Percentiles rank a stretch among this genome's conserved stretches.
Evolutionary conservation across 768 basidiomycete genomes (phyloP).

Genomic region (Kwoniella europaea): DNA sequence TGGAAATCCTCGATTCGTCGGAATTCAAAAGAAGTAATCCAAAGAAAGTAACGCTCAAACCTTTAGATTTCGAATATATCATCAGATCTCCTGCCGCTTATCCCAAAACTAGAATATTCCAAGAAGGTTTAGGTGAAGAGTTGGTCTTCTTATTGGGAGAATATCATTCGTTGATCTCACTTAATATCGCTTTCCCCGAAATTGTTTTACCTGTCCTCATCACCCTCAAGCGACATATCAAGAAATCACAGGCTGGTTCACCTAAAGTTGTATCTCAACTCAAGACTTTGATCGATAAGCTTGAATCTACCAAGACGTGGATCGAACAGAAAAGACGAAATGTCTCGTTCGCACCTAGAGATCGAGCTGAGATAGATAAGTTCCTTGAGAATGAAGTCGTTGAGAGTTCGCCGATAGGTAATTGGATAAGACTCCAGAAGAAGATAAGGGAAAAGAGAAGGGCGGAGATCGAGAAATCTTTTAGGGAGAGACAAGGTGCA

Average conservation of each 20-base stretch:
- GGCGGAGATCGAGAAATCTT: constrained; percentile 57
- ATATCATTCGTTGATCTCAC: constrained; percentile 74
- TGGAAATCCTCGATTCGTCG: constrained; percentile 80
- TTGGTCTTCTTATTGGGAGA: constrained; percentile 76
- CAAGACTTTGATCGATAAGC: constrained; percentile 80
- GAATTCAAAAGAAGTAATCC: constrained; percentile 69
- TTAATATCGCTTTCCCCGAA: constrained; percentile 92
- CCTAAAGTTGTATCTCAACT: constrained; percentile 60
- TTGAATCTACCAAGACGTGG: constrained; percentile 84
- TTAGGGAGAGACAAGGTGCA: constrained; percentile 38
- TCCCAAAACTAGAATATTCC: constrained; percentile 81
- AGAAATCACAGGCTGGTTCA: constrained; percentile 60
- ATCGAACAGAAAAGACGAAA: constrained; percentile 71
- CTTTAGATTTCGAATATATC: constrained; percentile 83
- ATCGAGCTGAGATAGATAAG: constrained; percentile 72
- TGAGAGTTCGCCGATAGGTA: constrained; percentile 76
- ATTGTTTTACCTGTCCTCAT: constrained; percentile 78
- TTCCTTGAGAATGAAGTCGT: constrained; percentile 63
- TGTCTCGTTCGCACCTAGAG: constrained; percentile 77
- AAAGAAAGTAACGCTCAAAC: constrained; percentile 82
- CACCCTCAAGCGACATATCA: constrained; percentile 73
- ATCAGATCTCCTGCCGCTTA: constrained; percentile 89
- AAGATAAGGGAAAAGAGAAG: constrained; percentile 71
- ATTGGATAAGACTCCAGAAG: constrained; percentile 77
- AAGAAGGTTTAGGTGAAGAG: constrained; percentile 83